Conservation (phyloP, 352 stramenopile species). For the Pythium scleroteichum region DNA sequence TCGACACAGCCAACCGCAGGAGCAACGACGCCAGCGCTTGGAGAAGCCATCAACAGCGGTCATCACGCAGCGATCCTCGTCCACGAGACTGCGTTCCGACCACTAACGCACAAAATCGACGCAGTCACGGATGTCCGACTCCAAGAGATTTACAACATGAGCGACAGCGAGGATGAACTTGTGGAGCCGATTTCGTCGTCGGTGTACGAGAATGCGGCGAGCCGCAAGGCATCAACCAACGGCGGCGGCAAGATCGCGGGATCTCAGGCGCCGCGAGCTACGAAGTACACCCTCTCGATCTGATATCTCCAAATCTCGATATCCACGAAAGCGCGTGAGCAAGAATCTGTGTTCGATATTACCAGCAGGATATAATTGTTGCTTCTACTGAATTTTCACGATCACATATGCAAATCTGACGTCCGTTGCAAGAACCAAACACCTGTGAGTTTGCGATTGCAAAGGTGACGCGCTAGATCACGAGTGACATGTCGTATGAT, state of each 20-base stretch:
- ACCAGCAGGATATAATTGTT: no score
- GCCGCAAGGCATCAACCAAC: conserved; percentile 36
- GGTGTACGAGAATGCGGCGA: conserved; percentile 44
- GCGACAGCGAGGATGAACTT: conserved; percentile 81
- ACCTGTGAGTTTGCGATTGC: no score
- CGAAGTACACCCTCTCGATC: conserved; percentile 57
- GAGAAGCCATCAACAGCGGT: conserved; percentile 46
- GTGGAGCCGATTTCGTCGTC: conserved; percentile 60
- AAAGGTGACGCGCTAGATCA: no score
- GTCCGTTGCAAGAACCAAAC: no score
- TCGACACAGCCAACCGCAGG: not conserved
- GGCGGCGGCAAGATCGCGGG: conserved; percentile 25
- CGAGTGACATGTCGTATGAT: no score
- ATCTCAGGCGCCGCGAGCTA: conserved; percentile 33
- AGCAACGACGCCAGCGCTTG: conserved; percentile 19
- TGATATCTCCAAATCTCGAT: not conserved
- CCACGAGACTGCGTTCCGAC: conserved; percentile 61
- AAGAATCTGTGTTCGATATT: no score
- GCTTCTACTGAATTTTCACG: no score
- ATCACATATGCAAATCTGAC: no score
- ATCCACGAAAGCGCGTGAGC: no score
- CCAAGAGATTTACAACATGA: conserved; percentile 85
- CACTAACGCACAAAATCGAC: conserved; percentile 49
- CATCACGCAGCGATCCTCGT: conserved; percentile 62
- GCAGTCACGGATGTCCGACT: conserved; percentile 55